Evolutionary conservation across 352 stramenopile species (phyloP), one percentile per base, ranked within the genome.

Genomic region (Globisporangium recalcitrans): DNA sequence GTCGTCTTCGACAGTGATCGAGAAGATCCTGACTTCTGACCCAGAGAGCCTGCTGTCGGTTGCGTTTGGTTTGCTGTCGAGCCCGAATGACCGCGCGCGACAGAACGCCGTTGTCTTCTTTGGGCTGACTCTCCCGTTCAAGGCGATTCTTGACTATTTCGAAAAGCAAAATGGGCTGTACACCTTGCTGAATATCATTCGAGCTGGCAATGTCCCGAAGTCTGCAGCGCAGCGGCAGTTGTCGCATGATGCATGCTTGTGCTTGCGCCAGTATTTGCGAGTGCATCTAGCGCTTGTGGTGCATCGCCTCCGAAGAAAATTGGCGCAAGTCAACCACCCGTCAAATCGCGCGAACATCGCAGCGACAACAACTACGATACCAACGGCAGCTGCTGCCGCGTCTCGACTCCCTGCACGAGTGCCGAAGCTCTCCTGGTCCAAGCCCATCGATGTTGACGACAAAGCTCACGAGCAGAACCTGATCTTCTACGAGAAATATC

Each of bases 41-140:
- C 60, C 75, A 0, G 79, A 90, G 21, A 78, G 76, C 13, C 72
- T 95, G 27, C 65, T 95, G 0, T 69, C 72, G 3, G 73, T 83
- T 1, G 82, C 82, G 1, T 90, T 91, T 60, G 63, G 68, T 1
- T 58, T 93, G 27, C 64, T 93, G 1, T 88, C 82, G 0, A 93
- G 84, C 40, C 77, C 84, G 1, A 90, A 95, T 47, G 86, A 93
- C 32, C 83, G 81, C 22, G 86, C 84, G 22, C 70, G 86, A 4
- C 84, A 93, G 42, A 93, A 95, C 49, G 81, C 81, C 0, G 82
- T 95, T 9, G 81, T 93, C 16, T 95, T 93, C 60, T 95, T 91
- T 52, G 82, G 84, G 22, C 69, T 95, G 46, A 91, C 85, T 5
- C 60, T 95, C 24, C 67, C 72, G 16, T 95, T 93, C 56, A 93